Conservation (phyloP, 1,139 yeast species). For the Hanseniaspora uvarum region DNA sequence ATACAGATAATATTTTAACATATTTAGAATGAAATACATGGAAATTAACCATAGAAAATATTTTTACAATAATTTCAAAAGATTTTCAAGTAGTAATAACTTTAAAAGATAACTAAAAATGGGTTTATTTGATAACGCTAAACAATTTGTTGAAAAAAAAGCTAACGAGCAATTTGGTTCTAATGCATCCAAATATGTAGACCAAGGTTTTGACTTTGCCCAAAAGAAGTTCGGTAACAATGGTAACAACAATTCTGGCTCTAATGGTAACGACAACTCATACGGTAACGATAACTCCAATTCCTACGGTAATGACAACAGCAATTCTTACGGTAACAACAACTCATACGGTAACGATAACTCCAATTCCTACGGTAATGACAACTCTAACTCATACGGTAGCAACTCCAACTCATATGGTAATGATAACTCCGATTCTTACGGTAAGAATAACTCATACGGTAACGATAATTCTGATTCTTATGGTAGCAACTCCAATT, state of each 20-base stretch:
- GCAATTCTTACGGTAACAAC: constrained; percentile 22
- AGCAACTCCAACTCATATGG: constrained; percentile 25
- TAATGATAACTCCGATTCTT: constrained; percentile 22
- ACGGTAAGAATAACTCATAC: constrained; percentile 24
- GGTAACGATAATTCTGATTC: constrained; percentile 23
- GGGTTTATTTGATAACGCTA: constrained; percentile 32
- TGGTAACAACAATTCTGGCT: constrained; percentile 20
- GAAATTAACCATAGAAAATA: neutral
- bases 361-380: neutral
- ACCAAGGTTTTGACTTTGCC: constrained; percentile 19
- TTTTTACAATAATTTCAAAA: too few species aligned
- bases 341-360: constrained; percentile 1
- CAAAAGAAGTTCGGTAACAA: constrained; percentile 11
- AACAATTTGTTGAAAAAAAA: constrained; percentile 18
- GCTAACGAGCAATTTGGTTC: constrained; percentile 9
- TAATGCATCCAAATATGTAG: constrained; percentile 17
- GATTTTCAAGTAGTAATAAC: neutral
- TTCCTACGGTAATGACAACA: constrained; percentile 22
- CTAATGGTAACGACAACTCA: constrained; percentile 25
- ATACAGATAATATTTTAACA: too few species aligned
- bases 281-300: constrained; percentile 20
- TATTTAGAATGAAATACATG: too few species aligned
- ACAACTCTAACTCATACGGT: constrained; percentile 23
- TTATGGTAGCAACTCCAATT: constrained; percentile 23
- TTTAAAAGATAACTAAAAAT: constrained; percentile 21